Evolutionary conservation across 495 filamentous ascomycete species (phyloP).

Genomic region (Staphylotrichum tortipilum): DNA sequence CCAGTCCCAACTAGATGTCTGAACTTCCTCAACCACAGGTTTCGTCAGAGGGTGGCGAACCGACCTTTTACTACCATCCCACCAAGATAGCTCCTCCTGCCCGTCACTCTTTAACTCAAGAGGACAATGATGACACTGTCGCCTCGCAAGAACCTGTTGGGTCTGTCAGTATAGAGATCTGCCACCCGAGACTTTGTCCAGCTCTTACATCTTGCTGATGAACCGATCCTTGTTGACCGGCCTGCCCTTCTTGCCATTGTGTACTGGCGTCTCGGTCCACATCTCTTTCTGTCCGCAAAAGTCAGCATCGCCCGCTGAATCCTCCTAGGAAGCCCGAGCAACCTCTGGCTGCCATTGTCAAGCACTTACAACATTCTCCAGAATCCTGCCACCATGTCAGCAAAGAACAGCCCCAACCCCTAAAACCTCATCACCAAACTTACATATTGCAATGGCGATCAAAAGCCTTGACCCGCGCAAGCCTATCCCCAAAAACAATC

Average conservation of each 20-base stretch:
- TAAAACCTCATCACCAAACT: background rate
- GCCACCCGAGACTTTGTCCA: background rate
- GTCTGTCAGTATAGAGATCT: background rate
- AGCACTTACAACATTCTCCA: slow-evolving; percentile 26
- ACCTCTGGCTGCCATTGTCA: background rate
- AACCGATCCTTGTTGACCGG: slow-evolving; percentile 97
- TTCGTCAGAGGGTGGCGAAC: no score
- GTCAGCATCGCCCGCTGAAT: background rate
- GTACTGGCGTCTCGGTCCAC: slow-evolving; percentile 89
- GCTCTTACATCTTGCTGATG: slow-evolving; percentile 89
- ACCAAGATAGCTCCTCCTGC: no score
- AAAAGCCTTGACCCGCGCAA: slow-evolving; percentile 42
- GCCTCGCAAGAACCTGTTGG: slow-evolving; percentile 75
- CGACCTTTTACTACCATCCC: no score
- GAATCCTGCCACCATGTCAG: slow-evolving; percentile 12
- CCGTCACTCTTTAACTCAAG: slow-evolving; percentile 66
- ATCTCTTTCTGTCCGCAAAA: slow-evolving; percentile 64
- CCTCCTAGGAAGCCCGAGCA: background rate
- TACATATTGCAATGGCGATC: slow-evolving; percentile 32
- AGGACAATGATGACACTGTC: slow-evolving; percentile 91
- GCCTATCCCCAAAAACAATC: slow-evolving; percentile 23
- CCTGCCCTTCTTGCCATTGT: slow-evolving; percentile 72
- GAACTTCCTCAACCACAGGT: background rate
- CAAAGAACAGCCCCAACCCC: background rate
- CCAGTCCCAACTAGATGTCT: background rate